Percentiles rank a stretch among this genome's conserved stretches.
Conservation (phyloP, 164 flowering plant species). For the Sextonia rubra region DNA sequence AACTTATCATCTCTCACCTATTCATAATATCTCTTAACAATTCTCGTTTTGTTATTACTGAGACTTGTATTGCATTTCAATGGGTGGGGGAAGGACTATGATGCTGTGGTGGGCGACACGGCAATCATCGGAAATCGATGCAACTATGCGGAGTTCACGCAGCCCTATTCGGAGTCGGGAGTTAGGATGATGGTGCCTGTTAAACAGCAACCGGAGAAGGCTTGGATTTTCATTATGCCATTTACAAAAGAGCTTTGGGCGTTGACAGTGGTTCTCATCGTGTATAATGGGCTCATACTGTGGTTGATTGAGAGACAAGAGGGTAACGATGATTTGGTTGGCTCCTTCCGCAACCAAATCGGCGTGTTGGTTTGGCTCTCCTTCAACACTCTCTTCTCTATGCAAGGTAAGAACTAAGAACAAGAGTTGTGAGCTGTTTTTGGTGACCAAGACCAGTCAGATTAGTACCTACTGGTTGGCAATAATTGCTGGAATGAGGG, state of each 20-base stretch:
- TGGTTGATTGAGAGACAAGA: constrained; percentile 15
- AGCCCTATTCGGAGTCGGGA: constrained; percentile 35
- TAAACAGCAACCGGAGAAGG: constrained; percentile 10
- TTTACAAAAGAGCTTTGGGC: constrained; percentile 22
- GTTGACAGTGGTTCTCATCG: neutral
- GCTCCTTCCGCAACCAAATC: constrained; percentile 10
- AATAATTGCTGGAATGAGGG: neutral
- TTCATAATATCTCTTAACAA: too few species aligned
- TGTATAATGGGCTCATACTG: constrained; percentile 11
- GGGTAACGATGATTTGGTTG: constrained; percentile 12
- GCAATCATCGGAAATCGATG: constrained; percentile 25
- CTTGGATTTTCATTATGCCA: constrained; percentile 33
- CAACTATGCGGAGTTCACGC: constrained; percentile 34
- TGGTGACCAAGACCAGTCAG: neutral
- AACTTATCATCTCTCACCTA: too few species aligned
- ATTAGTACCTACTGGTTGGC: neutral
- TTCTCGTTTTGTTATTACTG: too few species aligned
- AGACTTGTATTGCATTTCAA: too few species aligned
- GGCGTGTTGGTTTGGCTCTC: constrained; percentile 24
- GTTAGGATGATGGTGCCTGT: constrained; percentile 25
- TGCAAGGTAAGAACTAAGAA: constrained; percentile 9
- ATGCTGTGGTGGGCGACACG: constrained; percentile 41
- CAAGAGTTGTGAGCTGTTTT: neutral
- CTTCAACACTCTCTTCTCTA: constrained; percentile 21
- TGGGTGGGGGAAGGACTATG: constrained; percentile 21